These are phyloP conservation scores for Sporothrix humicola DNA, from an alignment of 2,329 filamentous ascomycete species.

Conservation along the genomic window DNA sequence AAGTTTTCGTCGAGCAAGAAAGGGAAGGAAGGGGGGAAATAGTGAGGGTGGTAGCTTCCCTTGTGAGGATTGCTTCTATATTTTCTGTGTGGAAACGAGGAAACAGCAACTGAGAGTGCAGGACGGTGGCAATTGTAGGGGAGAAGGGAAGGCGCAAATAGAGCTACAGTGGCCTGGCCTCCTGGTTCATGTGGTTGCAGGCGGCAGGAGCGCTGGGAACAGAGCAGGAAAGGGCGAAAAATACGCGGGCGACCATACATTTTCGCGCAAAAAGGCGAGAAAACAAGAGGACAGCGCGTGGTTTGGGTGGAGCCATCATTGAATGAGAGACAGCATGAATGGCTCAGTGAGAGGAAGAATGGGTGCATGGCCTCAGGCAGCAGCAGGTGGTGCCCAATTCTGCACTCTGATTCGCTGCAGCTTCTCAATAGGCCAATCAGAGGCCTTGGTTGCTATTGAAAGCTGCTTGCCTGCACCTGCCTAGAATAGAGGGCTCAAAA, in stretches of 20 bases:
- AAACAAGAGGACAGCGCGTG: constrained; percentile 20
- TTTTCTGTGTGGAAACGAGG: constrained; percentile 22
- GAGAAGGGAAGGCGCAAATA: constrained; percentile 14
- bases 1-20: background rate
- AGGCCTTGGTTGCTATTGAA: background rate
- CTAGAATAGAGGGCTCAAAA: background rate
- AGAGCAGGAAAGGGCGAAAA: constrained; percentile 2
- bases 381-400: constrained; percentile 30
- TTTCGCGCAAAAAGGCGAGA: constrained; percentile 28
- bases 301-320: constrained; percentile 21
- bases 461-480: constrained; percentile 29
- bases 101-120: background rate
- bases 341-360: too few relatives aligned
- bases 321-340: background rate
- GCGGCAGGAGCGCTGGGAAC: constrained; percentile 14
- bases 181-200: background rate
- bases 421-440: constrained; percentile 21
- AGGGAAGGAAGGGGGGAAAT: background rate
- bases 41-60: constrained; percentile 26
- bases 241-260: constrained; percentile 15
- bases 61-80: background rate
- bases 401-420: constrained; percentile 28
- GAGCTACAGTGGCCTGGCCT: constrained; percentile 3
- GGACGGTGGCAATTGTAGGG: background rate
- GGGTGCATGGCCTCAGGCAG: constrained; percentile 29